Evolutionary conservation across 345 rosid species (phyloP), one percentile per base, ranked within the genome.

Genomic region (Pistacia vera): DNA sequence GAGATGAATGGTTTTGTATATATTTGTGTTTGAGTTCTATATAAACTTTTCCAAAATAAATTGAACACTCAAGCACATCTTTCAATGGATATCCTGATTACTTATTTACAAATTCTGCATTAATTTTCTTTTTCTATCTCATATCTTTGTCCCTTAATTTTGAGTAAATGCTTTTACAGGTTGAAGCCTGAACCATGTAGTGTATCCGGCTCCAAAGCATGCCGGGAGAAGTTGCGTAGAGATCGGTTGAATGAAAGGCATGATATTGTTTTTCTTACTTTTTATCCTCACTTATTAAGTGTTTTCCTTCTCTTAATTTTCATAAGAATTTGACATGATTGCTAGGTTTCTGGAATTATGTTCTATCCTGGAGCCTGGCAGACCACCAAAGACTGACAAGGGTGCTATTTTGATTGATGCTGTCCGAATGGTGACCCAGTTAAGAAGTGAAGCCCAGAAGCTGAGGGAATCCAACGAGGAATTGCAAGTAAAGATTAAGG

Each of bases 281-380:
- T 46, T 63, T 38, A 20, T 66, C 57, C 60, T 68, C 41, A 28
- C 25, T 59, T 8, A 41, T 68, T n/a, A 13, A 75, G 17, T 62
- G 36, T 69, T 56, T 52, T 72, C n/a, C 25, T 55, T 11, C 54
- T 25, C 16, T 14, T 12, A 22, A 14, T 63, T 75, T 65, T 75
- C 28, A 75, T 63, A 54, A 46, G 14, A 49, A 35, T 63, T 63
- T 69, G 68, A 8, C 68, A 60, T 60, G 36, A 35, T 77, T 22
- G 65, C 22, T 72, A 84, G 85, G 77, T 81, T 84, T 74, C 49
- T 81, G 77, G 87, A 84, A 56, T 74, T 79, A 79, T 69, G 78
- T 51, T 75, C 81, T 13, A 36, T 84, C 66, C 64, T 84, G 68
- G 84, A 84, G 66, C 81, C 83, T 4, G 84, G 79, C 44, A 84